Evolutionary conservation across 805 yeast species (phyloP).

Genomic region (Wickerhamomyces alni): DNA sequence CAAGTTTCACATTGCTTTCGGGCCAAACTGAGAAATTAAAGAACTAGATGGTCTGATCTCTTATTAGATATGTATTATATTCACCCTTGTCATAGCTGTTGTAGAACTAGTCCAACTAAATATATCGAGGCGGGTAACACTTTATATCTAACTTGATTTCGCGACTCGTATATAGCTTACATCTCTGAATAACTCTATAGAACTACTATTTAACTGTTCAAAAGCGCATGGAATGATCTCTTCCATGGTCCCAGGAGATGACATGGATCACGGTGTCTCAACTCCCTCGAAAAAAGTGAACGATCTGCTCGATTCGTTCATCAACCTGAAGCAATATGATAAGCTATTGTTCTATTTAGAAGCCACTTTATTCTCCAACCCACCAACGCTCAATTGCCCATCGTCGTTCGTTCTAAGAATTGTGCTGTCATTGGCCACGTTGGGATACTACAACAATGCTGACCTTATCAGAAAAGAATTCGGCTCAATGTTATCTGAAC

Average conservation of each 20-base stretch:
- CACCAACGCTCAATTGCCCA: slow-evolving; percentile 25
- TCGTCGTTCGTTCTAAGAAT: slow-evolving; percentile 27
- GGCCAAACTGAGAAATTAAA: slow-evolving; percentile 63
- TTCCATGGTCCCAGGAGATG: too few relatives aligned
- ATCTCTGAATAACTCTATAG: too few relatives aligned
- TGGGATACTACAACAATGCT: slow-evolving; percentile 23
- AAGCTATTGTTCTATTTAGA: slow-evolving; percentile 32
- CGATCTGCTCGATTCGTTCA: slow-evolving; percentile 15
- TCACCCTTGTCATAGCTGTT: too few relatives aligned
- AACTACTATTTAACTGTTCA: too few relatives aligned
- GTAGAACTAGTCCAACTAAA: too few relatives aligned
- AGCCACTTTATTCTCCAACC: slow-evolving; percentile 15
- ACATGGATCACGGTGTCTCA: too few relatives aligned
- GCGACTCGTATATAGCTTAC: too few relatives aligned
- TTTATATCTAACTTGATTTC: too few relatives aligned
- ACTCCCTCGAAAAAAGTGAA: slow-evolving; percentile 4
- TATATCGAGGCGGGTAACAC: too few relatives aligned
- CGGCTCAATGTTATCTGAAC: slow-evolving; percentile 20
- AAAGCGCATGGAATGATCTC: too few relatives aligned
- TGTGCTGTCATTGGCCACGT: slow-evolving; percentile 31
- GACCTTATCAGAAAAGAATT: slow-evolving; percentile 21
- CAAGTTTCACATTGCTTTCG: slow-evolving; percentile 81
- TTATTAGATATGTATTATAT: too few relatives aligned
- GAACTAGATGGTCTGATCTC: slow-evolving; percentile 8
- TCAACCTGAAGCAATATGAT: slow-evolving; percentile 28